phyloP scores from a whole-genome alignment of 2,329 filamentous ascomycete genomes.

The Chalara sp. region DNA sequence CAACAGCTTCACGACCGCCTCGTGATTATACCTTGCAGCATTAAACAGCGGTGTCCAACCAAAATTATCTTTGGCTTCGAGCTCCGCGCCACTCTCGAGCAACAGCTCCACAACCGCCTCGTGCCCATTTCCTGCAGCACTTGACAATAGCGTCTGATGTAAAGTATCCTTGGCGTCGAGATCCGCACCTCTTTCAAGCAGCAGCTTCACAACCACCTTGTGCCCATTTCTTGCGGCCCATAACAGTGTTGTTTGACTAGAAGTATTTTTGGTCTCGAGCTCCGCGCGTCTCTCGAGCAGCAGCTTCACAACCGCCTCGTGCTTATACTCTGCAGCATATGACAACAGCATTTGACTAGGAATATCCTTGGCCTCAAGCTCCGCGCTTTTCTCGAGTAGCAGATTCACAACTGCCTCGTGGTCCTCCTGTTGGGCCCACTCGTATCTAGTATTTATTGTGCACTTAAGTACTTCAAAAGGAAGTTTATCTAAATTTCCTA shows the following conservation, averaged over 20 bases:
- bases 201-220: not conserved
- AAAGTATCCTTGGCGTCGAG: not conserved
- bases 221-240: not conserved
- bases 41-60: not conserved
- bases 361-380: not conserved
- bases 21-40: not conserved
- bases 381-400: not conserved
- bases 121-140: constrained; percentile 3
- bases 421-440: not conserved
- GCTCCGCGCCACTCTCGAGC: not conserved
- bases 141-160: constrained; percentile 1
- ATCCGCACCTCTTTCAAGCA: constrained; percentile 1
- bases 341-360: not conserved
- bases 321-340: not conserved
- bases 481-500: constrained; percentile 5
- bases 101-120: constrained; percentile 1
- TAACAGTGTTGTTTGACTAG: not conserved
- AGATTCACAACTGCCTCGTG: constrained; percentile 1
- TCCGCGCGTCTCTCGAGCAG: constrained; percentile 1
- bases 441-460: not conserved
- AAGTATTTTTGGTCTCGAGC: constrained; percentile 1
- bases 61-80: constrained; percentile 3
- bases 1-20: not conserved
- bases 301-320: constrained; percentile 2
- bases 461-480: constrained; percentile 6